Conservation (phyloP, 768 basidiomycete genomes). For the Boletus vermiculosoides region DNA sequence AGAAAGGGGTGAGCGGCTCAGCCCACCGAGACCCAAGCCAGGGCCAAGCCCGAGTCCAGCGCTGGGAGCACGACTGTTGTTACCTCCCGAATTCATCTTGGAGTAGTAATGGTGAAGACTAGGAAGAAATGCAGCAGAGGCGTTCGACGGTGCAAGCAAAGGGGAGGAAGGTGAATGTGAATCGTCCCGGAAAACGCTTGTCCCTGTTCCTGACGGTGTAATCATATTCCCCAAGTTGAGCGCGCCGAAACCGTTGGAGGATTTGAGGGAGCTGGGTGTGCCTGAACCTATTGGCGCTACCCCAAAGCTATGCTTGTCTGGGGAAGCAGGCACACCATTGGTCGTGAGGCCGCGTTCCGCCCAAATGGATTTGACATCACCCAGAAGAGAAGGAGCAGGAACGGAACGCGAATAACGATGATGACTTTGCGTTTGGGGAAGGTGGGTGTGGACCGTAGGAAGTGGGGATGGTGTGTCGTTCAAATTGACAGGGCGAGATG, state of each 20-base stretch:
- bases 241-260: conserved; percentile 39
- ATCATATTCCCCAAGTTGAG: conserved; percentile 14
- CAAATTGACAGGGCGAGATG: conserved; percentile 25
- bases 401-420: conserved; percentile 82
- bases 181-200: conserved; percentile 36
- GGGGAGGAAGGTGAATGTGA: conserved; percentile 31
- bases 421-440: conserved; percentile 20
- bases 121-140: conserved; percentile 80
- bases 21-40: conserved; percentile 24
- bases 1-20: conserved; percentile 31
- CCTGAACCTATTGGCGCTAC: conserved; percentile 32
- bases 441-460: conserved; percentile 9
- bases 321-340: conserved; percentile 37
- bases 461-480: conserved; percentile 23
- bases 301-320: conserved; percentile 30
- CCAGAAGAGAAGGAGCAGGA: conserved; percentile 71
- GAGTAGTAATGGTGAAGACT: conserved; percentile 66
- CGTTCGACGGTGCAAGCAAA: conserved; percentile 65
- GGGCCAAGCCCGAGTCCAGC: conserved; percentile 21
- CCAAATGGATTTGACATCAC: conserved; percentile 83
- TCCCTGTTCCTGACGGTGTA: conserved; percentile 14
- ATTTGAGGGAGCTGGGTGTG: conserved; percentile 55
- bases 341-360: conserved; percentile 46
- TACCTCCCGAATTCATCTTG: conserved; percentile 41
- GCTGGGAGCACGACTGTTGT: conserved; percentile 28